Evolutionary conservation across 2,329 filamentous ascomycete genomes (phyloP).

Genomic region (Rutstroemia sp.): DNA sequence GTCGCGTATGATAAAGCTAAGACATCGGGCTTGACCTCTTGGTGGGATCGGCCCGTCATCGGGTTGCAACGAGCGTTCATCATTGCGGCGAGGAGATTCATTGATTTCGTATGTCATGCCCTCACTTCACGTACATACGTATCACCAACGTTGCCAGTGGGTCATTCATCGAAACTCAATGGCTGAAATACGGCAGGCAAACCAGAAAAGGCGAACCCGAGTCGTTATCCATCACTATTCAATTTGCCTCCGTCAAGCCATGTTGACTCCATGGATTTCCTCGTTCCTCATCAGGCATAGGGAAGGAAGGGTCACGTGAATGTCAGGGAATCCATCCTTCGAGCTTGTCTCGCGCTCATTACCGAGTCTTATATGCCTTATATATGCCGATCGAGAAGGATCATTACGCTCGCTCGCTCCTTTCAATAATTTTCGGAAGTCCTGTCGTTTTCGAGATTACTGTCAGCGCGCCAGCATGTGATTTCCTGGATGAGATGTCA

Average conservation of each 20-base stretch:
- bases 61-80: neutral
- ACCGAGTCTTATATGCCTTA: neutral
- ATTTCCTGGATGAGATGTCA: neutral
- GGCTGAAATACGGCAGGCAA: neutral
- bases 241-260: neutral
- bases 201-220: neutral
- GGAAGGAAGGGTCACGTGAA: neutral
- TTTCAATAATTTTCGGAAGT: neutral
- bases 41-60: slow-evolving; percentile 5
- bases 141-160: neutral
- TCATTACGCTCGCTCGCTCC: neutral
- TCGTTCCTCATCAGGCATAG: neutral
- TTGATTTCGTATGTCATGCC: neutral
- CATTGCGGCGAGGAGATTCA: too few species aligned
- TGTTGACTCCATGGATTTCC: neutral
- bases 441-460: slow-evolving; percentile 3
- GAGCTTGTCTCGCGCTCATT: slow-evolving; percentile 1
- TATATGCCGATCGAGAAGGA: slow-evolving; percentile 1
- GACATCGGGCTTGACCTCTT: neutral
- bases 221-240: neutral
- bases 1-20: neutral
- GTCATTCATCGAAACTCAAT: neutral
- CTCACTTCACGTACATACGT: neutral
- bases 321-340: neutral
- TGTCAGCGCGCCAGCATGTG: neutral